phyloP scores from a whole-genome alignment of 345 rosid species.

The Ceriops zippeliana region DNA sequence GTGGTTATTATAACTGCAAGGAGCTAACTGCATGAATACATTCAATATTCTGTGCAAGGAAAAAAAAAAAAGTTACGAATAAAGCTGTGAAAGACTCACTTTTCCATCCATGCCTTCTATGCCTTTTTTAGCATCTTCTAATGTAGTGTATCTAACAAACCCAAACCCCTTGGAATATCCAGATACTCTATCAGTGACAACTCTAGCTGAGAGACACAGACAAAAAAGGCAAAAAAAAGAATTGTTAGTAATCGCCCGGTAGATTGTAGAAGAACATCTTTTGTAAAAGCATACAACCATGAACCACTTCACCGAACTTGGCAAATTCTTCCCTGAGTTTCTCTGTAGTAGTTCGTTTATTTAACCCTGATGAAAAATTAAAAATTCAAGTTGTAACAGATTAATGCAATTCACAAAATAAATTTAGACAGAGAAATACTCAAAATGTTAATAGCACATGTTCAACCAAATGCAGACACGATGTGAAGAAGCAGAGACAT shows the following conservation, averaged over 20 bases:
- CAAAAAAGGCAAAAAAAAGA: constrained; percentile 15
- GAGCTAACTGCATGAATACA: background rate
- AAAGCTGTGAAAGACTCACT: constrained; percentile 33
- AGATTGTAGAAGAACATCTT: background rate
- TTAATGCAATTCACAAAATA: background rate
- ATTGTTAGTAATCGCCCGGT: constrained; percentile 3
- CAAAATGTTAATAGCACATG: too few relatives aligned
- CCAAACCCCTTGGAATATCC: constrained; percentile 95
- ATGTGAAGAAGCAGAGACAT: too few relatives aligned
- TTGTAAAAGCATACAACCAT: constrained; percentile 44
- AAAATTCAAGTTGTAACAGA: background rate
- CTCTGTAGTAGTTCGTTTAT: constrained; percentile 72
- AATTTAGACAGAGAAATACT: background rate
- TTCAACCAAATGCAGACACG: too few relatives aligned
- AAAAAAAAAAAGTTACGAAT: background rate
- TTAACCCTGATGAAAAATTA: constrained; percentile 58
- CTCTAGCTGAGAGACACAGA: constrained; percentile 48
- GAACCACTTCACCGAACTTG: constrained; percentile 71
- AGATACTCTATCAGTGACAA: constrained; percentile 72
- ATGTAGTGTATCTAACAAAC: constrained; percentile 67
- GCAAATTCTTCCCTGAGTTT: constrained; percentile 64
- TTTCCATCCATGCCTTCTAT: constrained; percentile 87
- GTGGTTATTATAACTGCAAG: background rate
- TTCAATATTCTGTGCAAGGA: background rate
- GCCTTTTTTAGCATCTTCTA: constrained; percentile 85